A percentile compares a stretch with the other conserved stretches of the same genome.
These are phyloP conservation scores for Populus tomentosa DNA, from an alignment of 441 rosid species.

Conservation along the genomic window DNA sequence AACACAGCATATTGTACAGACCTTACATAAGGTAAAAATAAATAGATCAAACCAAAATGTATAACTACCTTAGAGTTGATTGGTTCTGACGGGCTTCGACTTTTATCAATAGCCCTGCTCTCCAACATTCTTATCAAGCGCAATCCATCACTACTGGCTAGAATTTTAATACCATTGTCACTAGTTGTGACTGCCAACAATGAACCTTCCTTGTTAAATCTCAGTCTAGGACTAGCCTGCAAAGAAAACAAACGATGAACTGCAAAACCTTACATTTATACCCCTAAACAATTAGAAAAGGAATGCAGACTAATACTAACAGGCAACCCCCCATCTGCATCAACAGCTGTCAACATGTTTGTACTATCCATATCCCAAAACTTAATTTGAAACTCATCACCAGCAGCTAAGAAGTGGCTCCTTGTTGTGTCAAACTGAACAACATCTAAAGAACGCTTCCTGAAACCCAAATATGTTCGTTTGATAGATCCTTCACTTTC, in stretches of 20 bases:
- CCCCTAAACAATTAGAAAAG: neutral
- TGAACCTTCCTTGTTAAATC: constrained; percentile 84
- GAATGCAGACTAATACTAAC: constrained; percentile 33
- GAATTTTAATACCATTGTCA: constrained; percentile 63
- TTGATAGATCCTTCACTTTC: constrained; percentile 79
- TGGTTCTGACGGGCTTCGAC: constrained; percentile 39
- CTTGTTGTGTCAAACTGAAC: constrained; percentile 72
- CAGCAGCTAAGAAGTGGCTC: constrained; percentile 75
- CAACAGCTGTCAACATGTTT: constrained; percentile 49
- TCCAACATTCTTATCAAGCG: constrained; percentile 48
- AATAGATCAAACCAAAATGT: too few relatives aligned
- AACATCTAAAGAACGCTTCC: constrained; percentile 63
- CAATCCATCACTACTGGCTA: constrained; percentile 55
- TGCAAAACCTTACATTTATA: neutral
- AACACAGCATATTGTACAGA: neutral
- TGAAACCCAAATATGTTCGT: constrained; percentile 60
- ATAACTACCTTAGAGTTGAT: constrained; percentile 44
- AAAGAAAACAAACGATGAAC: constrained; percentile 14
- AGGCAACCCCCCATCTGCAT: constrained; percentile 76
- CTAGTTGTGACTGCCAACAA: constrained; percentile 64
- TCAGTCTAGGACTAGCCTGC: constrained; percentile 68
- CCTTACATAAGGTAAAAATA: too few relatives aligned
- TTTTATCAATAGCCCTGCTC: constrained; percentile 44
- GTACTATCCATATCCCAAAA: constrained; percentile 84
- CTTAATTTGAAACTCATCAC: constrained; percentile 70